Evolutionary conservation across 2,329 filamentous ascomycete genomes (phyloP).

Genomic region (Xylaria digitata): DNA sequence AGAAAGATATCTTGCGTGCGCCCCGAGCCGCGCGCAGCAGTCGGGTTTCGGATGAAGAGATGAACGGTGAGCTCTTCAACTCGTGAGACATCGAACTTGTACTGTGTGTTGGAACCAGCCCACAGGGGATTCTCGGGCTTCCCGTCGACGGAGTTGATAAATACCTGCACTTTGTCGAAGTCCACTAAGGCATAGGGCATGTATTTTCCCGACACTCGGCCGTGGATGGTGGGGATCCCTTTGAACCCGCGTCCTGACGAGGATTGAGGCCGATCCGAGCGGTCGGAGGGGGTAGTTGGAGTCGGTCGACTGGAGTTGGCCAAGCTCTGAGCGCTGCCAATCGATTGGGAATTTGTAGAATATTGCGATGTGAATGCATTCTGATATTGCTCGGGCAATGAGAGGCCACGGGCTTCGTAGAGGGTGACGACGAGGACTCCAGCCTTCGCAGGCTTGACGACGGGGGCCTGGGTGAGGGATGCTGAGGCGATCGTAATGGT

Average conservation of each 20-base stretch:
- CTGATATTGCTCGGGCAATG: constrained; percentile 89
- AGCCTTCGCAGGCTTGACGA: constrained; percentile 79
- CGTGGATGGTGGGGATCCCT: constrained; percentile 90
- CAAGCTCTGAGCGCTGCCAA: constrained; percentile 65
- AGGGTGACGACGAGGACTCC: constrained; percentile 97
- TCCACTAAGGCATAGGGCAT: constrained; percentile 97
- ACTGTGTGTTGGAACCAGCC: constrained; percentile 98
- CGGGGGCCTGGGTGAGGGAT: constrained; percentile 50
- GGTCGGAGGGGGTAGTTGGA: constrained; percentile 58
- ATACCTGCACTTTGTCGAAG: constrained; percentile 98
- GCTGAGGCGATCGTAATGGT: not conserved
- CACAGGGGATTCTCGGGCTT: constrained; percentile 94
- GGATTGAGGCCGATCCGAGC: constrained; percentile 79
- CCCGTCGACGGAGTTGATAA: constrained; percentile 96
- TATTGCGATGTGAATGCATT: constrained; percentile 77
- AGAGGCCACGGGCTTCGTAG: constrained; percentile 91
- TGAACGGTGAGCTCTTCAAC: constrained; percentile 92
- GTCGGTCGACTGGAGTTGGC: constrained; percentile 7
- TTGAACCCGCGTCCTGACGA: constrained; percentile 80
- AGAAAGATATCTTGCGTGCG: constrained; percentile 97
- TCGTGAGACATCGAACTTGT: constrained; percentile 98
- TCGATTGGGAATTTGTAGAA: constrained; percentile 78
- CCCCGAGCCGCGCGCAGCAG: constrained; percentile 83
- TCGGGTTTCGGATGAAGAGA: constrained; percentile 93
- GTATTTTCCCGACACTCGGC: constrained; percentile 94